A percentile compares a stretch with the other conserved stretches of the same genome.
Conservation (phyloP, 768 basidiomycete genomes). For the Kockovaella imperatae region DNA sequence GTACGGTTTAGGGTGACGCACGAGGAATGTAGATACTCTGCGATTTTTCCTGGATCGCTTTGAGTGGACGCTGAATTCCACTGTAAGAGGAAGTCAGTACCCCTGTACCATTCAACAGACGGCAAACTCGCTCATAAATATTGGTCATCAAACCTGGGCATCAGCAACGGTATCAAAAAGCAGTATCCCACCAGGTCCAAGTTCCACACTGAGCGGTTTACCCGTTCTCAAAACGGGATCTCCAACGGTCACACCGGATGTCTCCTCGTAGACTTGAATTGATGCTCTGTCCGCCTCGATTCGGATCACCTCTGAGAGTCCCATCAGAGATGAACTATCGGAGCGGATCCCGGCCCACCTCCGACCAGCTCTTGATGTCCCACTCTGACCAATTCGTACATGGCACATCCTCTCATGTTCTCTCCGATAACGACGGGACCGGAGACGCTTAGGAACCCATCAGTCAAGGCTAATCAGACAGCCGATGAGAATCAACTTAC, state of each 20-base stretch:
- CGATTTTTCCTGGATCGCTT: constrained; percentile 90
- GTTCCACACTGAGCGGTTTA: constrained; percentile 93
- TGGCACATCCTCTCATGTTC: constrained; percentile 98
- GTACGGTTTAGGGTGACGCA: constrained; percentile 12
- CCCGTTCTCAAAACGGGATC: constrained; percentile 96
- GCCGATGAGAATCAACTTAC: constrained; percentile 9
- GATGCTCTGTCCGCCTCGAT: constrained; percentile 97
- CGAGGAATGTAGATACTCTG: constrained; percentile 97
- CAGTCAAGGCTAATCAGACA: constrained; percentile 27
- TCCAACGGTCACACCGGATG: constrained; percentile 95
- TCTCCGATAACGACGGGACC: constrained; percentile 97
- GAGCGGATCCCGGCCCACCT: constrained; percentile 52
- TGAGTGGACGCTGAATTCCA: constrained; percentile 83
- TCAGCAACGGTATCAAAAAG: neutral
- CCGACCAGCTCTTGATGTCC: constrained; percentile 98
- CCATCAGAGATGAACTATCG: constrained; percentile 19
- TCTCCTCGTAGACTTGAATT: constrained; percentile 99
- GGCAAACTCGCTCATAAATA: constrained; percentile 63
- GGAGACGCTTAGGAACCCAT: constrained; percentile 75
- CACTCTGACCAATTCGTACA: constrained; percentile 63
- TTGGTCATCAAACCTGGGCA: constrained; percentile 89
- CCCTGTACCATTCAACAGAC: neutral
- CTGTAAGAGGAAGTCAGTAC: constrained; percentile 14
- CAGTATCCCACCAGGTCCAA: constrained; percentile 72
- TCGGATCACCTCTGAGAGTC: constrained; percentile 81